Conservation (phyloP, 129 eudicot genomes). For the Lactuca saligna region DNA sequence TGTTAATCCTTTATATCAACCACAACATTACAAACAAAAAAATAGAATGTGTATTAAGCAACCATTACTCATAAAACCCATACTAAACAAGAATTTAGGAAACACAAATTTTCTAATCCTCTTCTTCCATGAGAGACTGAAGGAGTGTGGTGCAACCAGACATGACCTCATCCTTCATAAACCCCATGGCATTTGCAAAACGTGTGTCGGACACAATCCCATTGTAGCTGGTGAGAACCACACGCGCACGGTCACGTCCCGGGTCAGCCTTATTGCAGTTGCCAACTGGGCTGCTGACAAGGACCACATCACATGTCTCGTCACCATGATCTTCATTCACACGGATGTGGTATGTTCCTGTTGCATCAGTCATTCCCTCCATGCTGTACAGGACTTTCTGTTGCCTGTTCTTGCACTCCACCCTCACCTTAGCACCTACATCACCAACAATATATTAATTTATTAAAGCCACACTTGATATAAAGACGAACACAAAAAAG, state of each 20-base stretch:
- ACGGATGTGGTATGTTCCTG: slow-evolving; percentile 48
- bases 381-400: slow-evolving; percentile 36
- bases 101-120: slow-evolving; percentile 27
- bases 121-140: slow-evolving; percentile 45
- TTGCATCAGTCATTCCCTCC: slow-evolving; percentile 49
- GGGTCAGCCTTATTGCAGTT: slow-evolving; percentile 48
- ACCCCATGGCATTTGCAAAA: slow-evolving; percentile 58
- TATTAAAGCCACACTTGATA: neutral
- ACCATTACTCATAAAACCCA: slow-evolving; percentile 7
- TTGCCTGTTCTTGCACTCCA: slow-evolving; percentile 53
- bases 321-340: slow-evolving; percentile 56
- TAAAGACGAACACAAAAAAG: too few relatives aligned
- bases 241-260: slow-evolving; percentile 62
- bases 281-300: slow-evolving; percentile 63
- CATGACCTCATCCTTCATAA: slow-evolving; percentile 51
- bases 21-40: slow-evolving; percentile 27
- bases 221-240: slow-evolving; percentile 56
- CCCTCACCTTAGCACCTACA: slow-evolving; percentile 60
- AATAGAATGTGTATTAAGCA: neutral
- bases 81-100: slow-evolving; percentile 17
- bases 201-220: slow-evolving; percentile 51
- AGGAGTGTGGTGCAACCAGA: slow-evolving; percentile 47
- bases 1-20: slow-evolving; percentile 17
- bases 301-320: slow-evolving; percentile 49
- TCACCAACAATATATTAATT: neutral